A percentile compares a stretch with the other conserved stretches of the same genome.
Conservation (phyloP, 139 green algal genomes). For the Coelastrella sp. region DNA sequence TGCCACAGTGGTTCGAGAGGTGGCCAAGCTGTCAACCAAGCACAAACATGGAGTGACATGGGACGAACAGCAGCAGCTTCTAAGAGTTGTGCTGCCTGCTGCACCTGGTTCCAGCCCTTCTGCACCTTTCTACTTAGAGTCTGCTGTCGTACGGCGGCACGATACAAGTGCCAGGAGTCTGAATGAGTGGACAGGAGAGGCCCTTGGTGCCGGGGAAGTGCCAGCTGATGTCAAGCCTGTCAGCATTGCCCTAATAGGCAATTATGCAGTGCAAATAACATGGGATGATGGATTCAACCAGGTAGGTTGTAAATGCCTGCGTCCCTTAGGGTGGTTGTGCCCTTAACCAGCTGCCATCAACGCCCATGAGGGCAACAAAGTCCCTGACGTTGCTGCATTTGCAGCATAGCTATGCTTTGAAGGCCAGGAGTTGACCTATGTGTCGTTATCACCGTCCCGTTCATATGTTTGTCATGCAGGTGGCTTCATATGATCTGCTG, state of each 20-base stretch:
- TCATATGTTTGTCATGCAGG: background rate
- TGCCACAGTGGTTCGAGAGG: constrained; percentile 93
- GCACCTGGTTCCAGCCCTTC: constrained; percentile 31
- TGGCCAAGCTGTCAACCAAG: constrained; percentile 80
- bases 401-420: too few relatives aligned
- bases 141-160: constrained; percentile 84
- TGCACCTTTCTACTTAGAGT: constrained; percentile 81
- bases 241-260: constrained; percentile 86
- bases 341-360: background rate
- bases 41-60: constrained; percentile 55
- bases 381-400: background rate
- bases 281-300: constrained; percentile 94
- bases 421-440: too few relatives aligned
- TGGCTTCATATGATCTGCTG: constrained; percentile 44
- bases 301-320: constrained; percentile 59
- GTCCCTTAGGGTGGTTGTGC: too few relatives aligned
- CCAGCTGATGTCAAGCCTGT: constrained; percentile 80
- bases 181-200: constrained; percentile 90
- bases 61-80: constrained; percentile 58
- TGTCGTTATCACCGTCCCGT: too few relatives aligned
- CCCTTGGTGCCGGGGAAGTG: constrained; percentile 60
- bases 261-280: constrained; percentile 95
- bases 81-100: constrained; percentile 20
- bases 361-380: too few relatives aligned
- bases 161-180: constrained; percentile 87